Base-by-base conservation (phyloP, 306 rosid genomes). In the Lathyrus tuberosus region DNA sequence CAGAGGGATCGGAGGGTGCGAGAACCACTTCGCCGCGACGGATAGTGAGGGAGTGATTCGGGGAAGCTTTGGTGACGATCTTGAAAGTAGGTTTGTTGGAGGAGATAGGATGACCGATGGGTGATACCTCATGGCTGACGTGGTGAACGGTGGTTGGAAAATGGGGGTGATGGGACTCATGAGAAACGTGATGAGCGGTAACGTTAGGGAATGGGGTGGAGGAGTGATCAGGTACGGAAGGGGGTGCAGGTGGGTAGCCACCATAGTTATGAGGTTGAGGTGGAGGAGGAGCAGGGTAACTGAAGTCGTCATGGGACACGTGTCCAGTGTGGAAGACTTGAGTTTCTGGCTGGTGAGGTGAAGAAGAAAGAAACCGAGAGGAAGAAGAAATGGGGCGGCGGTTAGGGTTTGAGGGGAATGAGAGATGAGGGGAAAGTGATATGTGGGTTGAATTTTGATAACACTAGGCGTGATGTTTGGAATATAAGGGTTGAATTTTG, bases 1-100 rank as follows among this genome's bases (percentile, higher is more conserved):
- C n/a, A n/a, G n/a, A n/a, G n/a, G n/a, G n/a, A n/a, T n/a, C n/a
- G n/a, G n/a, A n/a, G n/a, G n/a, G n/a, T n/a, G n/a, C n/a, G n/a
- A n/a, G n/a, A n/a, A n/a, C n/a, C n/a, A n/a, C n/a, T n/a, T n/a
- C n/a, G n/a, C n/a, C n/a, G n/a, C n/a, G n/a, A n/a, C n/a, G n/a
- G n/a, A n/a, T n/a, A n/a, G n/a, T n/a, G n/a, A n/a, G n/a, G n/a
- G n/a, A n/a, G n/a, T n/a, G n/a, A n/a, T n/a, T n/a, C n/a, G n/a
- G n/a, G n/a, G n/a, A n/a, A n/a, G n/a, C n/a, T n/a, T n/a, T n/a
- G n/a, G n/a, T n/a, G n/a, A n/a, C n/a, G n/a, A n/a, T n/a, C n/a
- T 79, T 87, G 24, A 79, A 64, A 42, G 91, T 82, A 44, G 74
- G 87, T 73, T 47, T 85, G 54, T 47, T 72, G 6, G 70, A 48